Evolutionary conservation across 345 rosid species (phyloP).

Genomic region (Eucalyptus victrix): DNA sequence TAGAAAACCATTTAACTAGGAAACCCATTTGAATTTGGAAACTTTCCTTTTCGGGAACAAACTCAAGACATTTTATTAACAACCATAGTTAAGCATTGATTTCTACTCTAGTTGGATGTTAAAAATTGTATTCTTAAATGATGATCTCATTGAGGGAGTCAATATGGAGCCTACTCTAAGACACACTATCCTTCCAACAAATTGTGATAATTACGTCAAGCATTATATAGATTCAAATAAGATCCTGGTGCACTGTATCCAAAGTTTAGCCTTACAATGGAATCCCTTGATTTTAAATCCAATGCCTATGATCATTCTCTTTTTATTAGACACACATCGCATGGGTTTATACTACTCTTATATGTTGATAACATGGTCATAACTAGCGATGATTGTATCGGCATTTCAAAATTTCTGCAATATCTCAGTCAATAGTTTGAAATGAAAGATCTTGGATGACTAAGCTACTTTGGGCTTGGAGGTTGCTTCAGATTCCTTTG

Average conservation of each 20-base stretch:
- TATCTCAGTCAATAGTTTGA: background rate
- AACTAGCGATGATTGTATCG: background rate
- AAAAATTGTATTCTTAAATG: background rate
- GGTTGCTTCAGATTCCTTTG: background rate
- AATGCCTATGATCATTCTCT: background rate
- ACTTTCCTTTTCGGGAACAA: too few species aligned
- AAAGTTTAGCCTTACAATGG: background rate
- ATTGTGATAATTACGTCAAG: background rate
- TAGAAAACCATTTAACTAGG: too few species aligned
- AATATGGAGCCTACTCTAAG: background rate
- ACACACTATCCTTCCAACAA: background rate
- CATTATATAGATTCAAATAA: background rate
- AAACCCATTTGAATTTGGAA: too few species aligned
- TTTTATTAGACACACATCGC: background rate
- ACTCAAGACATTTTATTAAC: too few species aligned
- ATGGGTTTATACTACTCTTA: background rate
- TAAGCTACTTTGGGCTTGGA: too few species aligned
- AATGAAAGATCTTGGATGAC: background rate
- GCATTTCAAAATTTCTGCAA: too few species aligned
- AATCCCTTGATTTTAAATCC: background rate
- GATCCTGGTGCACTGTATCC: background rate
- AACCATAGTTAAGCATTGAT: background rate
- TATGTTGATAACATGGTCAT: background rate
- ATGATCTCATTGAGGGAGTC: background rate
- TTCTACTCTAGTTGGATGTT: background rate